Percentiles rank a stretch among this genome's conserved stretches.
Conservation (phyloP, 2,329 filamentous ascomycete species). For the Aspergillus japonicus region DNA sequence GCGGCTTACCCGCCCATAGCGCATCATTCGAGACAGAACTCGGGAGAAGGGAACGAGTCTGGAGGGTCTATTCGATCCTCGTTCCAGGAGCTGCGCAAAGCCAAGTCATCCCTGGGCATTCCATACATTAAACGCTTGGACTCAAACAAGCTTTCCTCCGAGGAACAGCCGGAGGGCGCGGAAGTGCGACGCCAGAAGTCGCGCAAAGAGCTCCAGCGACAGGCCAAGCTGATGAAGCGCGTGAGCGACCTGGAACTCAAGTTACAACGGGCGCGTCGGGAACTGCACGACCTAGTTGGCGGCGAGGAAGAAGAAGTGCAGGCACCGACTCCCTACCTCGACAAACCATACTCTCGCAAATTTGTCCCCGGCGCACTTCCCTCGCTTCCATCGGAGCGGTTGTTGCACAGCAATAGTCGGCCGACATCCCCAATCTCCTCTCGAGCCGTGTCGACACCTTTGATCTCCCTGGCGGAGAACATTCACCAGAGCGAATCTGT, state of each 20-base stretch:
- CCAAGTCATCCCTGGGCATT: slow-evolving; percentile 32
- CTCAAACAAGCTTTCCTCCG: slow-evolving; percentile 27
- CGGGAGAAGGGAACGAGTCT: slow-evolving; percentile 17
- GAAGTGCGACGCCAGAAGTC: slow-evolving; percentile 50
- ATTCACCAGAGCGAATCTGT: background rate
- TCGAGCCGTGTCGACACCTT: slow-evolving; percentile 10
- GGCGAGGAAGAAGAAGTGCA: slow-evolving; percentile 33
- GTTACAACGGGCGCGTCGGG: slow-evolving; percentile 54
- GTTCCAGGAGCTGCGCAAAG: slow-evolving; percentile 37
- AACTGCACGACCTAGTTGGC: slow-evolving; percentile 52
- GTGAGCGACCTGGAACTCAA: slow-evolving; percentile 62
- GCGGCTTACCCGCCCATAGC: slow-evolving; percentile 24
- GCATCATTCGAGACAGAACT: slow-evolving; percentile 18
- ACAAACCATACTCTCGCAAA: slow-evolving; percentile 31
- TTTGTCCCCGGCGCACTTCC: slow-evolving; percentile 47
- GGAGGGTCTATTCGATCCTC: slow-evolving; percentile 32
- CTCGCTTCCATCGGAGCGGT: slow-evolving; percentile 47
- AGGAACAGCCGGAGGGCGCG: slow-evolving; percentile 24
- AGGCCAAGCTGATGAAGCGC: slow-evolving; percentile 58
- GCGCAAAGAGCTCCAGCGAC: slow-evolving; percentile 57
- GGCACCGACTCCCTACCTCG: slow-evolving; percentile 21
- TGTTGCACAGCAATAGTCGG: slow-evolving; percentile 33
- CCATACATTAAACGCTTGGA: slow-evolving; percentile 28
- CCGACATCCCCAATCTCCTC: slow-evolving; percentile 12
- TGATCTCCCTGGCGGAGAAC: slow-evolving; percentile 8